Percentiles rank a stretch among this genome's conserved stretches.
Conservation (phyloP, 2,329 filamentous ascomycete genomes). For the Thielaviopsis punctulata region DNA sequence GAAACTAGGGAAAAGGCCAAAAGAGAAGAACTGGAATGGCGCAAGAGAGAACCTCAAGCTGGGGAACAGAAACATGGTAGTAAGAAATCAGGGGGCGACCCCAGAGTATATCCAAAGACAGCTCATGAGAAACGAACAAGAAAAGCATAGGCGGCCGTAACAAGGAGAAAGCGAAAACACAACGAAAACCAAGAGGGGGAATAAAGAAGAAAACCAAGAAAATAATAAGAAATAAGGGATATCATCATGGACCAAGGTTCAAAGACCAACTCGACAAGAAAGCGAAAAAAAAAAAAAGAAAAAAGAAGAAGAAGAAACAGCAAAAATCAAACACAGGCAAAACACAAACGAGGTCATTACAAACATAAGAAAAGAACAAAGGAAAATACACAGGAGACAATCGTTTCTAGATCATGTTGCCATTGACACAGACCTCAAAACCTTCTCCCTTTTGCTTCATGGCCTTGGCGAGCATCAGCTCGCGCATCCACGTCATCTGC, state of each 20-base stretch:
- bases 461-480: slow-evolving; percentile 81
- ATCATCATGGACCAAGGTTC: slow-evolving; percentile 6
- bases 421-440: slow-evolving; percentile 68
- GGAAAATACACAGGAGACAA: neutral
- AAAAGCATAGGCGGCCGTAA: slow-evolving; percentile 1
- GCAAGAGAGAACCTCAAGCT: slow-evolving; percentile 12
- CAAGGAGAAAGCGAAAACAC: slow-evolving; percentile 1
- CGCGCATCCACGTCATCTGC: slow-evolving; percentile 92
- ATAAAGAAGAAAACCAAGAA: slow-evolving; percentile 5
- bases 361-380: slow-evolving; percentile 6
- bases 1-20: slow-evolving; percentile 12
- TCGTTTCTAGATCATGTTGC: slow-evolving; percentile 47
- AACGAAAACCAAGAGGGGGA: slow-evolving; percentile 1
- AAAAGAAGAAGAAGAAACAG: slow-evolving; percentile 12
- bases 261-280: slow-evolving; percentile 11
- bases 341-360: slow-evolving; percentile 6
- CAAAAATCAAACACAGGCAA: slow-evolving; percentile 6
- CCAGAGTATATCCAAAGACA: slow-evolving; percentile 12
- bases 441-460: slow-evolving; percentile 70
- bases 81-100: slow-evolving; percentile 10
- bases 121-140: slow-evolving; percentile 9
- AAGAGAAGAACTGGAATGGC: slow-evolving; percentile 13
- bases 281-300: slow-evolving; percentile 14
- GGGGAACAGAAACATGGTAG: slow-evolving; percentile 2
- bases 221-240: neutral